phyloP scores from a whole-genome alignment of 495 filamentous ascomycete genomes.

The Xanthoparmelia taractica region DNA sequence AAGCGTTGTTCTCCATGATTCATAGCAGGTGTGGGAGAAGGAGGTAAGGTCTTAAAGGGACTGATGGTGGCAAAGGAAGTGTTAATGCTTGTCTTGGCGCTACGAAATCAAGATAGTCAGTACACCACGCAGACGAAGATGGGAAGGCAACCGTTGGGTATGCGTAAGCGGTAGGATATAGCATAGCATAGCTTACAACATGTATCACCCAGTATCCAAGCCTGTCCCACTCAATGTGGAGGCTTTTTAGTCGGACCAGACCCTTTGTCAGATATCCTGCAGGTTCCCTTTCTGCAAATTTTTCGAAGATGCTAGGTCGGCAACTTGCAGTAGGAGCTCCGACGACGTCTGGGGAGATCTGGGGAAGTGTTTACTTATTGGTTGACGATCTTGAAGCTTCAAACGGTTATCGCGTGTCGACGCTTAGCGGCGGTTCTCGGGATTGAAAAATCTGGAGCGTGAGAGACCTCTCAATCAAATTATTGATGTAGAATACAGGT shows the following conservation, averaged over 20 bases:
- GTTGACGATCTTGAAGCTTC: slow-evolving; percentile 5
- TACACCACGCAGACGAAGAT: not conserved
- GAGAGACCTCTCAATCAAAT: not conserved
- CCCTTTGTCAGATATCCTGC: not conserved
- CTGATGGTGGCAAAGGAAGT: slow-evolving; percentile 4
- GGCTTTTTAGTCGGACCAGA: not conserved
- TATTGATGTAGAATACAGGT: not conserved
- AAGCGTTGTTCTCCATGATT: slow-evolving; percentile 21
- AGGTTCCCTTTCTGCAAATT: not conserved
- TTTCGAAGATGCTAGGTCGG: not conserved
- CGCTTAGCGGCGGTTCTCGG: slow-evolving; percentile 9
- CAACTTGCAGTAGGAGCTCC: not conserved
- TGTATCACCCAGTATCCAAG: not conserved
- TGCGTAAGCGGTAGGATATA: not conserved
- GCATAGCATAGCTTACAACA: not conserved
- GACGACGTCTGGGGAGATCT: not conserved
- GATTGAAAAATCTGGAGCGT: not conserved
- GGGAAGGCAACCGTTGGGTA: not conserved
- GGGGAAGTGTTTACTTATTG: slow-evolving; percentile 3
- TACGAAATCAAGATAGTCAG: not conserved
- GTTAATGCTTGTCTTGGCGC: not conserved
- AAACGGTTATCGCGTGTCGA: slow-evolving; percentile 13
- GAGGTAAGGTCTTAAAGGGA: not conserved
- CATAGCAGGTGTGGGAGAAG: not conserved
- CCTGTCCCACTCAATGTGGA: not conserved